Conservation (phyloP, 202 grass and related monocot species). For the Sporobolus alterniflorus region DNA sequence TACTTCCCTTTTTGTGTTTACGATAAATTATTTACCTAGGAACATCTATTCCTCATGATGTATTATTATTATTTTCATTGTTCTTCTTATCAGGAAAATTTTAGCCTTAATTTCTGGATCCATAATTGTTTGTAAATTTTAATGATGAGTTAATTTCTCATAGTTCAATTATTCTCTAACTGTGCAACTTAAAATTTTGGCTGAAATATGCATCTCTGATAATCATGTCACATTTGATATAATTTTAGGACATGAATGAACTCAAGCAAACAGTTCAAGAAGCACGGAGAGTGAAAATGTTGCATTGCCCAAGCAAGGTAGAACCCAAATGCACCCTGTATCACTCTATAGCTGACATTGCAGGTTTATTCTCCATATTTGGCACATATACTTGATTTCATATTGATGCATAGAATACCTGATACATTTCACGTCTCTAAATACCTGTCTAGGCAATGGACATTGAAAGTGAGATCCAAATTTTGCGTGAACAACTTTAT, state of each 20-base stretch:
- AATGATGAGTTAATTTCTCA: not conserved
- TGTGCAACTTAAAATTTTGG: not conserved
- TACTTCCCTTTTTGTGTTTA: not conserved
- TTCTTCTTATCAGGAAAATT: not conserved
- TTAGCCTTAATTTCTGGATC: not conserved
- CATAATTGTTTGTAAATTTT: not conserved
- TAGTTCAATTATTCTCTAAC: conserved; percentile 10
- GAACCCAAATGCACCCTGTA: not conserved
- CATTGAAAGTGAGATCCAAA: conserved; percentile 76
- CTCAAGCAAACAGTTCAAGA: conserved; percentile 77
- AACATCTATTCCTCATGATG: not conserved
- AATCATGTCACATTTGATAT: conserved; percentile 19
- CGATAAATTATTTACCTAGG: not conserved
- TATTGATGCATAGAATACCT: not conserved
- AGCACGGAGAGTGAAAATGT: conserved; percentile 94
- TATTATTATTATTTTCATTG: not conserved
- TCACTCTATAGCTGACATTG: not conserved
- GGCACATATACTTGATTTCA: not conserved
- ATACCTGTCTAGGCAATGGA: conserved; percentile 81
- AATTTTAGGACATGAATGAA: conserved; percentile 63
- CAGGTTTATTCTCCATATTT: not conserved
- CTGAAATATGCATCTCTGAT: conserved; percentile 21
- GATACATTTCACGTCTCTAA: conserved; percentile 26
- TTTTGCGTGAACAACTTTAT: conserved; percentile 66
- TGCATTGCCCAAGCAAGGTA: conserved; percentile 97